These are phyloP conservation scores for Lineolata rhizophorae DNA, from an alignment of 495 filamentous ascomycete genomes.

Conservation along the genomic window DNA sequence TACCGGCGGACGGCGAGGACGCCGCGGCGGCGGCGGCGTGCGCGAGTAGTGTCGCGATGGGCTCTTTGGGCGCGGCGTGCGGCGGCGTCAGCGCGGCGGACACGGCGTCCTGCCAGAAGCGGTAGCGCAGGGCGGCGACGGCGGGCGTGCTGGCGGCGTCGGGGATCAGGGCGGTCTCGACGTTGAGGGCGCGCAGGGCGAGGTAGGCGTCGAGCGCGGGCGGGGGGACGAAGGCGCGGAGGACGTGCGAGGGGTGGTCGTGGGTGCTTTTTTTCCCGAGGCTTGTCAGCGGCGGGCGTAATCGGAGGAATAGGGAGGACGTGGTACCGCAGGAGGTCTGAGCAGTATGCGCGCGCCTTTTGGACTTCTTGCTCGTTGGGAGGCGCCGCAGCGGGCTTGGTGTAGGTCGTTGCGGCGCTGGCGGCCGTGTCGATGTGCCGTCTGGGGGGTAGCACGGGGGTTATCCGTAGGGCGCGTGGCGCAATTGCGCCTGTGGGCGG, in stretches of 20 bases:
- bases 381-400: too few relatives aligned
- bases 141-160: slow-evolving; percentile 65
- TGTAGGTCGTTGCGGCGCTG: too few relatives aligned
- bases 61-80: slow-evolving; percentile 78
- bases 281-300: slow-evolving; percentile 3
- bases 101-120: slow-evolving; percentile 83
- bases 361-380: slow-evolving; percentile 14
- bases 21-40: too few relatives aligned
- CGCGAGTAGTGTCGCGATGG: slow-evolving; percentile 65
- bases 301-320: not conserved
- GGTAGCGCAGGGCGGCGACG: slow-evolving; percentile 67
- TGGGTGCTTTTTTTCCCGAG: slow-evolving; percentile 51
- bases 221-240: slow-evolving; percentile 60
- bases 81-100: slow-evolving; percentile 53
- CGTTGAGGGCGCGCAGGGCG: slow-evolving; percentile 77
- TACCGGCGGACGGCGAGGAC: too few relatives aligned
- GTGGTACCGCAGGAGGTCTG: slow-evolving; percentile 25
- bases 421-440: too few relatives aligned
- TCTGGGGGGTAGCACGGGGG: too few relatives aligned
- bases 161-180: slow-evolving; percentile 70
- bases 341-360: slow-evolving; percentile 10
- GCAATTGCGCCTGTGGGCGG: too few relatives aligned
- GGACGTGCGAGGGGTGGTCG: slow-evolving; percentile 72
- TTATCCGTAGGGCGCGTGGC: too few relatives aligned
- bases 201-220: slow-evolving; percentile 59